Evolutionary conservation across 1,284 basidiomycete genomes (phyloP), one percentile per base, ranked within the genome.

Genomic region (Naganishia albida): DNA sequence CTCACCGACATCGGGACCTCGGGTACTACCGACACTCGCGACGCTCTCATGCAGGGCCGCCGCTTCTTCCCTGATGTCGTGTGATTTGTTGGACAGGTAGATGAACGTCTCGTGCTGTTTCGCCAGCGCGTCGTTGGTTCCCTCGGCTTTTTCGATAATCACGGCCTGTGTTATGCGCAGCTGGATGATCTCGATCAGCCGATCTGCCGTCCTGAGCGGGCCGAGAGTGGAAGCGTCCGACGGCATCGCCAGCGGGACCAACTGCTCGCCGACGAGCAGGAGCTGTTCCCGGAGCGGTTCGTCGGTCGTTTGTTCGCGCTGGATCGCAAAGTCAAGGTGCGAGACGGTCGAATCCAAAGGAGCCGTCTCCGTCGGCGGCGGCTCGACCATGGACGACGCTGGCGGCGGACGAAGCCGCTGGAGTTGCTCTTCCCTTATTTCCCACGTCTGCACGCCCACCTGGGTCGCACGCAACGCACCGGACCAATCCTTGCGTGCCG

Each of bases 41-140:
- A 60, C 28, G 23, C 52, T 50, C 28, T 50, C 54, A 8, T 49
- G 50, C 30, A 60, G n/a, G 15, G 51, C 46, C 18, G 30, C 62
- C 15, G 40, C 64, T 39, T 30, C 43, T 34, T 49, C 56, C 56
- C 23, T 64, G 34, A 53, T 57, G 20, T 10, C 75, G 72, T 25
- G 71, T 3, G 57, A 72, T 49, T 74, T 57, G 18, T 69, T 75
- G 7, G 81, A 79, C 71, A 84, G 89, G 88, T 90, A 97, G 6
- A 85, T 81, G 77, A 97, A 96, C 1, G 94, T 83, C 50, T 92
- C 90, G 38, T 93, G 83, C 85, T 94, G 93, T 67, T 86, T 88
- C 26, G 83, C 82, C 64, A 90, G 88, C 0, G 93, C 94, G 49
- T 86, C 86, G 70, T 95, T 92, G 0, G 90, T 84, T 0, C 96